Percentiles rank a stretch among this genome's conserved stretches.
Evolutionary conservation across 805 yeast genomes (phyloP).

Genomic region (Sugiyamaella smithiae): DNA sequence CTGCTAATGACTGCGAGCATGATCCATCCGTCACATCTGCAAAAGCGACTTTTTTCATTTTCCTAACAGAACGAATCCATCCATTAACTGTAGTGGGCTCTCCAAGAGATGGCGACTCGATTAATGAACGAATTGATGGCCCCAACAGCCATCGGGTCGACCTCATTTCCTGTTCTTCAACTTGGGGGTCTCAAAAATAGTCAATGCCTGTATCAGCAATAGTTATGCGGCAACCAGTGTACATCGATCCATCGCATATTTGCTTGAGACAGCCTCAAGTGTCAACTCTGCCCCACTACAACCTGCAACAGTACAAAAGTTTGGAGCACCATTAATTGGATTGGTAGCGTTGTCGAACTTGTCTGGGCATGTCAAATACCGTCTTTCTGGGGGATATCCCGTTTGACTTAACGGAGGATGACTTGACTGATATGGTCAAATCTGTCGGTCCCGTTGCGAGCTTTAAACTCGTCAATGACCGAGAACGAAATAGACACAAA

Average conservation of each 20-base stretch:
- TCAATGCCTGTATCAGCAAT: too few species aligned
- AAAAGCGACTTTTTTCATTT: conserved; percentile 74
- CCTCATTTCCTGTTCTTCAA: conserved; percentile 2
- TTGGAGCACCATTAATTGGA: too few species aligned
- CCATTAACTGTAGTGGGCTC: conserved; percentile 55
- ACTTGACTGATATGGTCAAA: conserved; percentile 17
- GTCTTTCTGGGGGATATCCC: conserved; percentile 30
- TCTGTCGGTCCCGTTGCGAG: conserved; percentile 23
- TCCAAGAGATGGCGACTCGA: conserved; percentile 1
- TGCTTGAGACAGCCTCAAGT: too few species aligned
- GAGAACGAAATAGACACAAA: conserved; percentile 23
- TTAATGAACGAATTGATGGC: conserved; percentile 2
- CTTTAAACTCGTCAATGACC: conserved; percentile 24
- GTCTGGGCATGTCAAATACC: conserved; percentile 3
- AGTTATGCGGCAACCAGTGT: too few species aligned
- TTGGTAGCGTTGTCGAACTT: too few species aligned
- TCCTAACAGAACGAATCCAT: conserved; percentile 69
- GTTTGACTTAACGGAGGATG: conserved; percentile 26
- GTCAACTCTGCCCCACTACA: too few species aligned
- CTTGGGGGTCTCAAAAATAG: too few species aligned
- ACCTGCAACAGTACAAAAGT: too few species aligned
- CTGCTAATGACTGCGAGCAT: conserved; percentile 50
- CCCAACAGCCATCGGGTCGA: background rate
- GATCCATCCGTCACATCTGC: conserved; percentile 82
- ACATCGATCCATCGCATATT: too few species aligned